Conservation (phyloP, 306 rosid species). For the Canavalia ensiformis region DNA sequence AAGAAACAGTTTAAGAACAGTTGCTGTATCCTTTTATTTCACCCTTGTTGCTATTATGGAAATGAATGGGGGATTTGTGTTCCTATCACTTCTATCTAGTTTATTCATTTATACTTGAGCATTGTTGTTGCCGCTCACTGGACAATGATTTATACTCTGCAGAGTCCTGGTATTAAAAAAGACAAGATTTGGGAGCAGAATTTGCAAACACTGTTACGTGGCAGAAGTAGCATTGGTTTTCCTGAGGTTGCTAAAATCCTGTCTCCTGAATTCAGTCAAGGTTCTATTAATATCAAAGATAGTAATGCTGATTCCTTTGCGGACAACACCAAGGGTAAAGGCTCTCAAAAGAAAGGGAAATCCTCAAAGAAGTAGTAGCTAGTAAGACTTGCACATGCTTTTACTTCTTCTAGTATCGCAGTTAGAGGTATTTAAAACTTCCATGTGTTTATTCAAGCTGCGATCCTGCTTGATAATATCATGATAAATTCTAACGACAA, state of each 20-base stretch:
- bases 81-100: background rate
- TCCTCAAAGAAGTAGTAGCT: constrained; percentile 47
- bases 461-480: constrained; percentile 3
- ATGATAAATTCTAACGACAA: background rate
- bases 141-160: constrained; percentile 43
- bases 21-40: no score
- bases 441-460: constrained; percentile 15
- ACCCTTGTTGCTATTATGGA: no score
- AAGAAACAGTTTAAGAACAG: no score
- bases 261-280: constrained; percentile 65
- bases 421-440: constrained; percentile 24
- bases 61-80: background rate
- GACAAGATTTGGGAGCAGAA: constrained; percentile 73
- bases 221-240: constrained; percentile 62
- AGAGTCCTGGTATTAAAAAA: constrained; percentile 76
- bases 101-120: background rate
- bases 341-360: constrained; percentile 53
- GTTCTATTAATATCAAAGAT: constrained; percentile 54
- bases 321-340: constrained; percentile 54
- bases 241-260: constrained; percentile 64
- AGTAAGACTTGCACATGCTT: constrained; percentile 35
- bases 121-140: constrained; percentile 6
- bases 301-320: constrained; percentile 40
- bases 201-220: constrained; percentile 61
- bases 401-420: constrained; percentile 23